These are phyloP conservation scores for Colletotrichum tanaceti DNA, from an alignment of 2,329 filamentous ascomycete genomes.

Conservation along the genomic window DNA sequence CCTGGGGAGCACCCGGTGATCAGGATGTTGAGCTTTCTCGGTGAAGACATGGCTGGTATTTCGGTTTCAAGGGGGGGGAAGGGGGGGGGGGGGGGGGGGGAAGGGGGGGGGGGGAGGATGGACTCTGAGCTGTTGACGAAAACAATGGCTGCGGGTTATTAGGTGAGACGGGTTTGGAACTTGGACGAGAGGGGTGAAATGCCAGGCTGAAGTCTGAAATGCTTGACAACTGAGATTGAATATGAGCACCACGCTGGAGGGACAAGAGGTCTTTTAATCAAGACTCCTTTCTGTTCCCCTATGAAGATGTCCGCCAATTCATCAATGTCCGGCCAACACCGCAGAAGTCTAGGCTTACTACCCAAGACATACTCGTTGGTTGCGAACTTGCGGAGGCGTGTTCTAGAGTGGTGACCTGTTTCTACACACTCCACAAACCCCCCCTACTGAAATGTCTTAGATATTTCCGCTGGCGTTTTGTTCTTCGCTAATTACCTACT, in stretches of 20 bases:
- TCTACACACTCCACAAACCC: no score
- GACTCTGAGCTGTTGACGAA: background rate
- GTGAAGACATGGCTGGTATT: background rate
- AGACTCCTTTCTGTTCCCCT: no score
- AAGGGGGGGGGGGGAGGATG: no score
- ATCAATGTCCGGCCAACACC: no score
- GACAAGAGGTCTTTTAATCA: no score
- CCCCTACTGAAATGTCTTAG: background rate
- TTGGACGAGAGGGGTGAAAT: no score
- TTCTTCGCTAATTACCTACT: background rate
- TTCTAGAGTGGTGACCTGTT: background rate
- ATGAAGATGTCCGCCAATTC: no score
- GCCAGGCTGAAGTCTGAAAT: no score
- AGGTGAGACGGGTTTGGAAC: no score
- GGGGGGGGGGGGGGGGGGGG: no score
- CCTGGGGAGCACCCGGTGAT: conserved; percentile 46
- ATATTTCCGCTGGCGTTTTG: background rate
- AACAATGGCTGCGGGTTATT: background rate
- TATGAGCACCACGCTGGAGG: no score
- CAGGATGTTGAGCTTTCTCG: conserved; percentile 39
- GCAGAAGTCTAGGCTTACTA: background rate
- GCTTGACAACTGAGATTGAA: no score
- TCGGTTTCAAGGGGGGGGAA: background rate
- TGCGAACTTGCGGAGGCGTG: background rate
- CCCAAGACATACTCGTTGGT: background rate